Evolutionary conservation across 225 moss, liverwort and hornwort species (phyloP), one percentile per base, ranked within the genome.

Genomic region (Sphagnum contortum): DNA sequence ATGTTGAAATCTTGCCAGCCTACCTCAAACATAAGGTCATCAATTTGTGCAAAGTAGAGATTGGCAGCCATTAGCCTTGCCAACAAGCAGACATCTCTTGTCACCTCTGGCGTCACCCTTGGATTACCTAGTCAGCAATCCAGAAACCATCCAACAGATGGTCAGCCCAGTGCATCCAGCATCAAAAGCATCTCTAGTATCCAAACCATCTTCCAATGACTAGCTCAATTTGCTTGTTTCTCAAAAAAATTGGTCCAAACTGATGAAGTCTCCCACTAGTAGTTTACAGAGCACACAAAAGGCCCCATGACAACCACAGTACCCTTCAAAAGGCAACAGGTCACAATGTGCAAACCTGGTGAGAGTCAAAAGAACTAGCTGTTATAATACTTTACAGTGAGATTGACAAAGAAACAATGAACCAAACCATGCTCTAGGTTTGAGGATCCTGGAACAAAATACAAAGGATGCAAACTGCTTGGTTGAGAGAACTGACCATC

Each of bases 21-120:
- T 55, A 84, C 83, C 80, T 83, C 83, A 50, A 87, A 87, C 80
- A 83, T 84, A 13, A 87, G 83, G 57, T 83, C 83, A 67, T 84
- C 80, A 63, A 81, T 84, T 71, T 87, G 83, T 47, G 83, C 14
- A 50, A 81, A 81, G 72, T 87, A 84, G 4, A 87, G 74, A 73
- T 83, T 87, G 12, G 83, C 73, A 6, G 80, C 83, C 83, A 84
- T 83, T 48, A 87, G 79, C 8, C 83, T 73, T 59, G 83, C 87
- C 47, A 87, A 59, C 66, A 87, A 69, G 67, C 83, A 87, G 9
- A 87, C 87, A 67, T 83, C 87, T 66, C 87, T 76, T 12, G 87
- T 83, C 69, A 87, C 87, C 0, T 87, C 87, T 3, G 83, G 80
- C 49, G 83, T 83, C 6, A 84, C 87, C 11, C 87, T 74, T 44